phyloP scores from a whole-genome alignment of 179 eudicot species.

The Spergularia azorica region DNA sequence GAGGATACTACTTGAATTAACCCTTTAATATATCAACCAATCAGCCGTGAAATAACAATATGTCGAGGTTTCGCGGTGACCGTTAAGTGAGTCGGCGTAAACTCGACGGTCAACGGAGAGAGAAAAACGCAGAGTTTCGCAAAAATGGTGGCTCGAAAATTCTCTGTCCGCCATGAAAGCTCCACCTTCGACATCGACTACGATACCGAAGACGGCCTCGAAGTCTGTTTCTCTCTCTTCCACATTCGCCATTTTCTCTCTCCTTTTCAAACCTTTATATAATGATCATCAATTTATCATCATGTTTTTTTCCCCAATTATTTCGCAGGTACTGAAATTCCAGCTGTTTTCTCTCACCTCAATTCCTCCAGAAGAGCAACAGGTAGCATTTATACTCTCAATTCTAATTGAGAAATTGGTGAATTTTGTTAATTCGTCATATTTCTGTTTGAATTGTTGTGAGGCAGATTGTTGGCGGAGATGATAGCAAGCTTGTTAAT shows the following conservation, averaged over 20 bases:
- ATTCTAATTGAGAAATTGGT: slow-evolving; percentile 2
- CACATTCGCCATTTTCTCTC: slow-evolving; percentile 18
- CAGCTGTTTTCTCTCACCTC: slow-evolving; percentile 89
- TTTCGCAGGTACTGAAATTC: slow-evolving; percentile 71
- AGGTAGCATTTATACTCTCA: slow-evolving; percentile 31
- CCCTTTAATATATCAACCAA: too few species aligned
- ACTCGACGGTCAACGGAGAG: background rate
- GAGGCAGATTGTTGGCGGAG: slow-evolving; percentile 54
- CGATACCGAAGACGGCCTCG: slow-evolving; percentile 86
- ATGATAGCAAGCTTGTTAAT: slow-evolving; percentile 46
- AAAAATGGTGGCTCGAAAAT: slow-evolving; percentile 70
- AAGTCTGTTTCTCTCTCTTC: slow-evolving; percentile 42
- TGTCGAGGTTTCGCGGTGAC: too few species aligned
- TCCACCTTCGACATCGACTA: slow-evolving; percentile 78
- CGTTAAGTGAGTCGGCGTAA: too few species aligned
- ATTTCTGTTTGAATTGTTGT: background rate
- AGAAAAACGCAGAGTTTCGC: background rate
- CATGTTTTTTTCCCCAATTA: background rate
- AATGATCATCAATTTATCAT: background rate
- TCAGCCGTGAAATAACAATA: too few species aligned
- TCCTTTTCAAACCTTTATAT: background rate
- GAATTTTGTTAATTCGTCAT: background rate
- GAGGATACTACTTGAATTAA: too few species aligned
- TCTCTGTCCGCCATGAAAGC: slow-evolving; percentile 55
- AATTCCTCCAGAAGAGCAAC: slow-evolving; percentile 84